Evolutionary conservation across 345 rosid genomes (phyloP), one percentile per base, ranked within the genome.

Genomic region (Turritis glabra): DNA sequence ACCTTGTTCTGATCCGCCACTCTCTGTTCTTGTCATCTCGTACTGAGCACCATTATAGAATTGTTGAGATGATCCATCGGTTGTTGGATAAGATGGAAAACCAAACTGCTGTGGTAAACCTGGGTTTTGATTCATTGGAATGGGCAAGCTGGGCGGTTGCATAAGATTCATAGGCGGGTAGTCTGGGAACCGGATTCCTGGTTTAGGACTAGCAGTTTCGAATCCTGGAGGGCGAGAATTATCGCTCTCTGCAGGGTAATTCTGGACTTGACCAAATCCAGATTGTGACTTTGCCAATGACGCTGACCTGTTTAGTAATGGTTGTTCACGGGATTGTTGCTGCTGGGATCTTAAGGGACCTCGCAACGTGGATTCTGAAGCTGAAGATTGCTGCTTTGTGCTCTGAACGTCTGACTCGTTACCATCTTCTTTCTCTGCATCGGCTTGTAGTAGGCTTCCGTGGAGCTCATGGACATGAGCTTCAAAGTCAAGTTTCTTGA

Each of bases 401-500:
- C 86, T 84, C 76, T 85, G 91, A 67, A 84, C 84, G 43, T 94
- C 97, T 19, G 89, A 84, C 54, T 95, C 94, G 25, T 83, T 84
- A 23, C 84, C 91, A 40, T 85, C 90, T 50, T 90, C 96, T 77
- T 87, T 92, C 56, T 85, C 91, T 17, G 80, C 79, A 79, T 79
- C 87, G 9, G 92, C 86, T 66, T 83, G 89, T 73, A 92, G 65
- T 53, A 92, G 91, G 74, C 82, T 83, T 3, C 82, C 71, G 72
- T 95, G 99, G 72, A 73, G 84, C 62, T 79, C 81, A 47, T 89
- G 84, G 27, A 92, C 90, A 79, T 95, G 98, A 38, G 84, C 77
- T 74, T 92, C 97, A 64, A 95, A 95, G 21, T 95, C 97, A 3
- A 61, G 40, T 74, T 84, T 90, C 82, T 92, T 92, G 62, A 95